These are phyloP conservation scores for Arachis stenosperma DNA, from an alignment of 306 rosid species.

Conservation along the genomic window DNA sequence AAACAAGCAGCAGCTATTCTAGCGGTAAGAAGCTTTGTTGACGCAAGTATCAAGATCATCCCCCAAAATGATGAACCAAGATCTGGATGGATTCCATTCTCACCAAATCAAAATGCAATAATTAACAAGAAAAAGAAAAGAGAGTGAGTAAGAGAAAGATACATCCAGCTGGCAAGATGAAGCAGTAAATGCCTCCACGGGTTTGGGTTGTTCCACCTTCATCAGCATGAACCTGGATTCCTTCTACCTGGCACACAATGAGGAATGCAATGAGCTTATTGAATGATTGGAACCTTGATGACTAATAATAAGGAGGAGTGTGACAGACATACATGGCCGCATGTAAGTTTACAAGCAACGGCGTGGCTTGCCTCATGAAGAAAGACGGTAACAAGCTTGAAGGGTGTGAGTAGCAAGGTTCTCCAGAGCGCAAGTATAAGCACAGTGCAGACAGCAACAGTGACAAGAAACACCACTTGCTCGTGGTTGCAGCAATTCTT, in stretches of 20 bases:
- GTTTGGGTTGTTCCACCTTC: constrained; percentile 77
- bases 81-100: constrained; percentile 37
- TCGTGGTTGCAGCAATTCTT: constrained; percentile 70
- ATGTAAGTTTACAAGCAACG: constrained; percentile 63
- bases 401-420: constrained; percentile 66
- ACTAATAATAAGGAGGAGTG: too few relatives aligned
- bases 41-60: constrained; percentile 69
- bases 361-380: constrained; percentile 81
- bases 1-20: constrained; percentile 76
- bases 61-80: constrained; percentile 81
- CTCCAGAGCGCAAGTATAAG: constrained; percentile 74
- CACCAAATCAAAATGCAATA: too few relatives aligned
- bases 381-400: constrained; percentile 72
- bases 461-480: constrained; percentile 58
- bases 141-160: not conserved
- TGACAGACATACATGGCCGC: constrained; percentile 56
- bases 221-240: constrained; percentile 70
- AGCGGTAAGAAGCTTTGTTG: constrained; percentile 67
- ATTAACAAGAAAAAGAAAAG: not conserved
- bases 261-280: too few relatives aligned
- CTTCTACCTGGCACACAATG: constrained; percentile 57
- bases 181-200: constrained; percentile 75
- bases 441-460: constrained; percentile 59
- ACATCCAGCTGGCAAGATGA: constrained; percentile 81
- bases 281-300: too few relatives aligned